Base-by-base conservation (phyloP, 176 grass and related monocot species). In the Poa annua region DNA sequence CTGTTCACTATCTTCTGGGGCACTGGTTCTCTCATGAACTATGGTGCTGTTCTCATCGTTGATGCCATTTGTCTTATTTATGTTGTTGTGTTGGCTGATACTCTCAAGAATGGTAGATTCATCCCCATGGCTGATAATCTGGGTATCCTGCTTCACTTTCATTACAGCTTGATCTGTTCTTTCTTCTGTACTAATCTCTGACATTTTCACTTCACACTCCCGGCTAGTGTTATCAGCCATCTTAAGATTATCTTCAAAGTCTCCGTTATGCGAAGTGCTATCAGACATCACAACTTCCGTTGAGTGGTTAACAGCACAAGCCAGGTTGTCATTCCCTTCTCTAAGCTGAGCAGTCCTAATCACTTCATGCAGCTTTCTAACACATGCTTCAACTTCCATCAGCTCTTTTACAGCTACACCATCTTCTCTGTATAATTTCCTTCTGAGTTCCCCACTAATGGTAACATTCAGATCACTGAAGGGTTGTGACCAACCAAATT, bases 401-500 rank as follows among this genome's bases (percentile, higher is more conserved):
- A 96, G 80, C 80, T 98, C 96, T 76, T 90, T 91, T 55, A 95
- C 73, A 47, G 87, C 82, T 77, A 73, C 47, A 54, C 56, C 61
- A 66, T 80, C 68, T 29, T 76, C 68, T 10, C 76, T 17, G 3
- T 76, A 85, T 81, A 86, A 75, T 42, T 80, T 61, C 1, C 15
- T 81, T 71, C 54, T 90, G 15, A 90, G 55, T 76, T 93, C 81
- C 62, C 75, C 87, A 14, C 74, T 93, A 20, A 98, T 84, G 19
- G 73, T 41, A 35, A 81, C 32, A 56, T 87, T 86, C 45, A 99
- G 77, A n/a, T 90, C 83, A 78, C 38, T 80, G 38, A 98, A 98
- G 22, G 89, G 73, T 11, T 85, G 71, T 44, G 78, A 92, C 96
- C 96, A 99, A 44, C 90, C 79, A 79, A 96, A 93, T 54, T 92